A percentile compares a stretch with the other conserved stretches of the same genome.
These are phyloP conservation scores for Tolypocladium ophioglossoides DNA, from an alignment of 2,329 filamentous ascomycete genomes.

Conservation along the genomic window DNA sequence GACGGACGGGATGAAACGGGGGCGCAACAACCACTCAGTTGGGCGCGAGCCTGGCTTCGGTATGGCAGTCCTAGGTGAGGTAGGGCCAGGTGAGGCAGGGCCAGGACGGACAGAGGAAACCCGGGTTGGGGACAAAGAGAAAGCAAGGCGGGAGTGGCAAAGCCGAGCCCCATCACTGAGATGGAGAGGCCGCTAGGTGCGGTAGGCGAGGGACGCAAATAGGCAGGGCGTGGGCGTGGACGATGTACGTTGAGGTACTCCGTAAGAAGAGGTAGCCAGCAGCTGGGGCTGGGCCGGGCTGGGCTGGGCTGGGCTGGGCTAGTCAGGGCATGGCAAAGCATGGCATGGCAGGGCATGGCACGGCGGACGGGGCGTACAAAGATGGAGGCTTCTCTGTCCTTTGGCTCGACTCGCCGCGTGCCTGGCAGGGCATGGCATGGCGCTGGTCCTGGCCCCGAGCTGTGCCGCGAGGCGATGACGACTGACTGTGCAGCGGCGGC, in stretches of 20 bases:
- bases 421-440: background rate
- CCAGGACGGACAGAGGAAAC: background rate
- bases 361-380: background rate
- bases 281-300: background rate
- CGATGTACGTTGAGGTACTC: background rate
- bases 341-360: background rate
- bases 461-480: background rate
- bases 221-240: background rate
- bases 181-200: background rate
- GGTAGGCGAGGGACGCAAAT: background rate
- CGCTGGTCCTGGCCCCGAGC: background rate
- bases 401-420: background rate
- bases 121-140: background rate
- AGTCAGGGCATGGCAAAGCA: background rate
- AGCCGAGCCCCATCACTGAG: background rate
- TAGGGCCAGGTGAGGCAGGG: background rate
- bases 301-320: background rate
- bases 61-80: background rate
- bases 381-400: background rate
- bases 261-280: background rate
- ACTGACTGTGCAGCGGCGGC: background rate
- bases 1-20: background rate
- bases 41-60: background rate
- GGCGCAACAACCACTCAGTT: background rate
- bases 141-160: background rate